Evolutionary conservation across 139 green algal genomes (phyloP), one percentile per base, ranked within the genome.

Genomic region (Volvox africanus): DNA sequence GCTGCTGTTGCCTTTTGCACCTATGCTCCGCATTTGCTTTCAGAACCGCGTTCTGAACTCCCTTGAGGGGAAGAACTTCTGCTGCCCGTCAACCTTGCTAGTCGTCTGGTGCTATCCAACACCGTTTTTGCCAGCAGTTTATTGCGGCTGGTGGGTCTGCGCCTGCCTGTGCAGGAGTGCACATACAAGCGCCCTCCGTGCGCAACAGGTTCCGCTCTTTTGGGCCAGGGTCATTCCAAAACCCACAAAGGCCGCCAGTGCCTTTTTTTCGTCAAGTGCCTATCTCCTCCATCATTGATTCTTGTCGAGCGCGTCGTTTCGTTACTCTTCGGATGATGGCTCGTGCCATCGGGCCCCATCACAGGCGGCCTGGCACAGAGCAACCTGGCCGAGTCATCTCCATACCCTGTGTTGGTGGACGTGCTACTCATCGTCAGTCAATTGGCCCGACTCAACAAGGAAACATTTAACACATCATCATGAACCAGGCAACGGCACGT

Each of bases 341-440:
- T 55, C 44, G 44, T 55, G 5, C 44, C 44, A 9, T 55, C 5
- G 5, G 44, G 44, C 33, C 36, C 36, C 26, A 17, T 30, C 17
- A 87, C 91, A 50, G 93, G 96, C 1, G 97, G 97, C 33, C 84
- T 97, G 71, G 61, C 80, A 0, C 77, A 91, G 6, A 36, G 68
- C 9, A 80, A 93, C 61, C 91, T 96, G 86, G 61, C 69, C 80
- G 89, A 94, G 26, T 62, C 68, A 36, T 88, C 81, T 78, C 78
- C 75, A 17, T 24, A 35, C 12, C 16, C 90, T 55, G 82, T 98
- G 73, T 92, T 98, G 78, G 91, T 96, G 33, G 93, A 95, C 61
- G 91, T 77, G 22, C 92, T 98, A 89, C 93, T 97, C 5, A 92
- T 96, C 17, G 73, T 96, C 30, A 94, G 87, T 78, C 96, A 98